Conservation (phyloP, 495 filamentous ascomycete species). For the Tuber indicum region DNA sequence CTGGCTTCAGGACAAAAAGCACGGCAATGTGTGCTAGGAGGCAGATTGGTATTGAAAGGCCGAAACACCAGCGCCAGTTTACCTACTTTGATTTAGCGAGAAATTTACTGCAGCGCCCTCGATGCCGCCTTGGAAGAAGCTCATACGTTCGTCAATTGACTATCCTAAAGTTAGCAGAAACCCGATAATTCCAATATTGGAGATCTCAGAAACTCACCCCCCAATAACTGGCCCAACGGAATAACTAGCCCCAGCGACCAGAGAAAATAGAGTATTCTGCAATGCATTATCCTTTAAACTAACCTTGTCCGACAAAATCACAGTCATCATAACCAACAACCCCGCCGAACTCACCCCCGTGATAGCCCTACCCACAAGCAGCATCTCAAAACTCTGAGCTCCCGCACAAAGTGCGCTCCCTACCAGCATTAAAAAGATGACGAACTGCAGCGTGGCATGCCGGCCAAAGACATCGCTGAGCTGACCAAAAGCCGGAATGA, state of each 20-base stretch:
- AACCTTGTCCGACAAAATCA: constrained; percentile 14
- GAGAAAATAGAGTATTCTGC: constrained; percentile 5
- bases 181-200: not conserved
- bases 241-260: constrained; percentile 3
- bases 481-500: not conserved
- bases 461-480: not conserved
- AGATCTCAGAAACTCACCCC: not conserved
- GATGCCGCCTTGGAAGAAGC: not conserved
- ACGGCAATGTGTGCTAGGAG: not conserved
- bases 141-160: not conserved
- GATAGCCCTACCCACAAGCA: constrained; percentile 9
- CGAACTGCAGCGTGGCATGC: not conserved
- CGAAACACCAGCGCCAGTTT: not conserved
- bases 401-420: not conserved
- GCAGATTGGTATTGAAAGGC: not conserved
- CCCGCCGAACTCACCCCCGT: constrained; percentile 6
- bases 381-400: not conserved
- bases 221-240: not conserved
- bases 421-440: not conserved
- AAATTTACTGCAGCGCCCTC: not conserved
- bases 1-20: not conserved
- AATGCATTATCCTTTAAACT: constrained; percentile 15
- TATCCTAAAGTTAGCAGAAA: not conserved
- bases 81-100: not conserved
- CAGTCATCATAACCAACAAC: constrained; percentile 9